These are phyloP conservation scores for Didymella exigua DNA, from an alignment of 2,329 filamentous ascomycete species.

Conservation along the genomic window DNA sequence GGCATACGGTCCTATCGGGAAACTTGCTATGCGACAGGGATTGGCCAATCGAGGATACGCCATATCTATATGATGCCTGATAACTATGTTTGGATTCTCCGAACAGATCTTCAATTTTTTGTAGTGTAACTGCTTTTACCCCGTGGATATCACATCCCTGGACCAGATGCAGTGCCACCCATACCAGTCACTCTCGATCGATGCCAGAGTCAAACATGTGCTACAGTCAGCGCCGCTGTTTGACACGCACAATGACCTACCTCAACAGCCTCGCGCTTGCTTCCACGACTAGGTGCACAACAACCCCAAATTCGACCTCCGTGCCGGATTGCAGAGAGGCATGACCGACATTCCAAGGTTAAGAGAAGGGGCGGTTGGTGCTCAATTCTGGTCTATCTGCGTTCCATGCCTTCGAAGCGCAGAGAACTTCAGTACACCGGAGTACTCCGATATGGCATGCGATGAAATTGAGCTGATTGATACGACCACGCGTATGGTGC, in stretches of 20 bases:
- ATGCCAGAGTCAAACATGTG: not conserved
- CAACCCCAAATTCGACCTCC: not conserved
- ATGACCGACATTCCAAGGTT: not conserved
- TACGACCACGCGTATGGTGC: not conserved
- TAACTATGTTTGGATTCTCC: not conserved
- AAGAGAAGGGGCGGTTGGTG: not conserved
- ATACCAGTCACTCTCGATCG: not conserved
- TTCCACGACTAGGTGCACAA: not conserved
- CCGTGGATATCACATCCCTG: not conserved
- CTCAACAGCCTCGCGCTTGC: not conserved
- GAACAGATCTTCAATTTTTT: not conserved
- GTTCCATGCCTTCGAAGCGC: not conserved
- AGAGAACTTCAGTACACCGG: not conserved
- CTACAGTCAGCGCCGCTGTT: not conserved
- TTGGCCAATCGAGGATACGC: not conserved
- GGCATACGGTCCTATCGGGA: not conserved
- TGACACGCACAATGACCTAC: conserved; percentile 1
- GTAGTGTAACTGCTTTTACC: not conserved
- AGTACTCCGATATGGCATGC: conserved; percentile 1
- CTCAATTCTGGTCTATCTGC: not conserved
- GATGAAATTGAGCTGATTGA: not conserved
- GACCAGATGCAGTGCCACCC: not conserved
- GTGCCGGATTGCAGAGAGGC: not conserved
- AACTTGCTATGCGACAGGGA: not conserved
- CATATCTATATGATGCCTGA: not conserved